Conservation (phyloP, 176 grass and related monocot species). For the Poa annua region DNA sequence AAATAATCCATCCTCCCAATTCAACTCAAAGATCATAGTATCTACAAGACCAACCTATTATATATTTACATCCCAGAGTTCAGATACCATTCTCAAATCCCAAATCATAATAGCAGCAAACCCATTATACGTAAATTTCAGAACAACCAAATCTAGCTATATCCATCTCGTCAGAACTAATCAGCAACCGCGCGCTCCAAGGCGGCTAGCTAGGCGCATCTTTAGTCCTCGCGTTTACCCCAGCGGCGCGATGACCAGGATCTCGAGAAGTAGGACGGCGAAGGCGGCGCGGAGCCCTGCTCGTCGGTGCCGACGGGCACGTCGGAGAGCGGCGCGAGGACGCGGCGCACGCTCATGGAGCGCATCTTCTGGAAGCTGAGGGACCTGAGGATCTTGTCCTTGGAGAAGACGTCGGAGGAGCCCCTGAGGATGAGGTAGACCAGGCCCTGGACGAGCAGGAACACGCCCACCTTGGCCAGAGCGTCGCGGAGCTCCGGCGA, state of each 20-base stretch:
- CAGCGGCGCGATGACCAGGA: conserved; percentile 26
- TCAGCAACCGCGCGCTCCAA: background rate
- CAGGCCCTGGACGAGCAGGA: conserved; percentile 71
- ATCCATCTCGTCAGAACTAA: background rate
- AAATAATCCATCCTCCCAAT: conserved; percentile 41
- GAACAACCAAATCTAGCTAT: conserved; percentile 24
- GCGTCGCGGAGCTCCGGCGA: conserved; percentile 64
- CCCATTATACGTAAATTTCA: background rate
- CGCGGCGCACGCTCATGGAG: conserved; percentile 60
- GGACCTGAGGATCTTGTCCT: conserved; percentile 42
- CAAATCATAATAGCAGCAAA: background rate
- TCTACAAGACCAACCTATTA: conserved; percentile 2
- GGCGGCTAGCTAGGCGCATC: background rate
- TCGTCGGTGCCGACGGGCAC: conserved; percentile 62
- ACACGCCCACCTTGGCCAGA: conserved; percentile 59
- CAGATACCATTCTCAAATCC: conserved; percentile 10
- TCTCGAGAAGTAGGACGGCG: background rate
- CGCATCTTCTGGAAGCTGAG: conserved; percentile 67
- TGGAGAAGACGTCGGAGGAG: conserved; percentile 77
- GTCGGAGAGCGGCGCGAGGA: conserved; percentile 72
- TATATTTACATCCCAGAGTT: background rate
- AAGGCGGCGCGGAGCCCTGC: background rate
- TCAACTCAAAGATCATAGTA: background rate
- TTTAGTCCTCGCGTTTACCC: conserved; percentile 41
- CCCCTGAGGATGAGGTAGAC: conserved; percentile 73